Percentiles rank a stretch among this genome's conserved stretches.
phyloP scores from a whole-genome alignment of 202 grass and related monocot genomes.

The Brachypodium distachyon region DNA sequence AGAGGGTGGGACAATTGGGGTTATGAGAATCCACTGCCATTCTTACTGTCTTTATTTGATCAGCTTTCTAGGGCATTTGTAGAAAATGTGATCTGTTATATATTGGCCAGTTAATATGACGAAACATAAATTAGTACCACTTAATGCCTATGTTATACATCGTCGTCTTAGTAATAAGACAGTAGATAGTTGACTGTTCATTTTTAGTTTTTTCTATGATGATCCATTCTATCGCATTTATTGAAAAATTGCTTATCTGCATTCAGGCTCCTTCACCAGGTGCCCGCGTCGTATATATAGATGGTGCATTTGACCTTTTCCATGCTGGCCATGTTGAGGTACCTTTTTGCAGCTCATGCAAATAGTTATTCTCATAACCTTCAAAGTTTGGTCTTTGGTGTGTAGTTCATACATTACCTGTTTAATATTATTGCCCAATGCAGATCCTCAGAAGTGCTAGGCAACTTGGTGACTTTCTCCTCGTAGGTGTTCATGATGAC shows the following conservation, averaged over 20 bases:
- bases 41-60: background rate
- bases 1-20: too few species aligned
- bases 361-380: slow-evolving; percentile 11
- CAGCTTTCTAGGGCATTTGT: background rate
- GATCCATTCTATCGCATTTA: background rate
- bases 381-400: background rate
- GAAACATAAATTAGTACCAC: too few species aligned
- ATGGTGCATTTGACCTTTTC: slow-evolving; percentile 90
- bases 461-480: slow-evolving; percentile 81
- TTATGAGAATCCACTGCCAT: too few species aligned
- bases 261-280: slow-evolving; percentile 67
- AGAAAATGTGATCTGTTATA: too few species aligned
- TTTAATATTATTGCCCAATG: slow-evolving; percentile 19
- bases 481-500: slow-evolving; percentile 81
- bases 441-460: slow-evolving; percentile 86
- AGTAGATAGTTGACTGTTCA: background rate
- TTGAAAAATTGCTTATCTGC: slow-evolving; percentile 46
- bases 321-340: slow-evolving; percentile 91
- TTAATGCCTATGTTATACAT: too few species aligned
- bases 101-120: background rate
- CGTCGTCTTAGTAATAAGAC: background rate
- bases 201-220: slow-evolving; percentile 4
- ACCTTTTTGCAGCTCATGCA: slow-evolving; percentile 16
- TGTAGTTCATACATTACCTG: background rate
- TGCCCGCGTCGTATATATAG: slow-evolving; percentile 80